phyloP scores from a whole-genome alignment of 2,329 filamentous ascomycete species.

The Pseudogymnoascus destructans region DNA sequence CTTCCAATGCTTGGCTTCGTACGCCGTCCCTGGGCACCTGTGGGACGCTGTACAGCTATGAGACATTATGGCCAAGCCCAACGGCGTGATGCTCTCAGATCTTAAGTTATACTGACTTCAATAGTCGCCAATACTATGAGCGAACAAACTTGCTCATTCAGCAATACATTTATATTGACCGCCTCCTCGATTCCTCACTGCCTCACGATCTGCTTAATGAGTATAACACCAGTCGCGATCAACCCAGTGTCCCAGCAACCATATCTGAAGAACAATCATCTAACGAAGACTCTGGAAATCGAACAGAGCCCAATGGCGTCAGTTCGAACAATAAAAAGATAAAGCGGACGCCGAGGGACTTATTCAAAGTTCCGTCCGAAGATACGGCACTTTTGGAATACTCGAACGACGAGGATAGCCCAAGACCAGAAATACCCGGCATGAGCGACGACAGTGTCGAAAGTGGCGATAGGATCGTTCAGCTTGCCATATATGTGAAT shows the following conservation, averaged over 20 bases:
- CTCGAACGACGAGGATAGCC: constrained; percentile 33
- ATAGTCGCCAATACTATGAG: constrained; percentile 70
- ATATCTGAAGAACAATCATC: constrained; percentile 53
- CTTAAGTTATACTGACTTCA: neutral
- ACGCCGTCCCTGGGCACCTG: neutral
- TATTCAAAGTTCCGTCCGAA: constrained; percentile 60
- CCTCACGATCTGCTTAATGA: constrained; percentile 86
- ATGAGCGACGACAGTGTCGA: constrained; percentile 62
- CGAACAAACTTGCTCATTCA: constrained; percentile 78
- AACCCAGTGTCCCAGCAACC: constrained; percentile 53
- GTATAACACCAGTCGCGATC: constrained; percentile 45
- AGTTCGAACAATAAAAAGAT: constrained; percentile 35
- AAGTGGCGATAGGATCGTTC: constrained; percentile 62
- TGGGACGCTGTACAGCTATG: neutral
- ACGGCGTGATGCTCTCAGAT: neutral
- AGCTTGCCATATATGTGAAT: constrained; percentile 69
- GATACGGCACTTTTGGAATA: constrained; percentile 46
- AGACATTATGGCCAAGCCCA: neutral
- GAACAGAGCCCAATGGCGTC: constrained; percentile 12
- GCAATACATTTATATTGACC: constrained; percentile 88
- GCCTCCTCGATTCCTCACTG: constrained; percentile 79
- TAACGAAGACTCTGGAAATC: constrained; percentile 16
- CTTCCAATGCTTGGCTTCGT: neutral
- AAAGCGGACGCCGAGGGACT: constrained; percentile 70
- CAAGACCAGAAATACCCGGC: constrained; percentile 50